Percentiles rank a stretch among this genome's conserved stretches.
These are phyloP conservation scores for Lentinula novae-zelandiae DNA, from an alignment of 1,284 basidiomycete genomes.

Conservation along the genomic window DNA sequence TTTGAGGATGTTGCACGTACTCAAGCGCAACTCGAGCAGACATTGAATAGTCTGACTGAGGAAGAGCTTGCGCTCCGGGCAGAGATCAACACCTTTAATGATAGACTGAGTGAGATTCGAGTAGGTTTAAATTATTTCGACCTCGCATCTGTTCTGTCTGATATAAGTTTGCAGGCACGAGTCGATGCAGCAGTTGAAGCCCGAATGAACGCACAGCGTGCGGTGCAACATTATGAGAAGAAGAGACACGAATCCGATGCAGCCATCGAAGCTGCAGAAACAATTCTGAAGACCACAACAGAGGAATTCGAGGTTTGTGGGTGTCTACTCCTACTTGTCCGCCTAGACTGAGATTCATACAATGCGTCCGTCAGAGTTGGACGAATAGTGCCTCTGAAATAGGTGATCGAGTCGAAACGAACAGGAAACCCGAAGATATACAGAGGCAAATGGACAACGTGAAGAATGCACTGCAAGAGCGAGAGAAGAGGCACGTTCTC, in stretches of 20 bases:
- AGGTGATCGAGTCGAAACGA: conserved; percentile 57
- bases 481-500: conserved; percentile 58
- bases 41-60: conserved; percentile 35
- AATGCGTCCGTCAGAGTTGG: conserved; percentile 48
- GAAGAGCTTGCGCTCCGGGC: conserved; percentile 43
- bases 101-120: conserved; percentile 30
- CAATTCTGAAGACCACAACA: conserved; percentile 44
- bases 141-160: neutral
- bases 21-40: conserved; percentile 39
- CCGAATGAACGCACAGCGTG: conserved; percentile 45
- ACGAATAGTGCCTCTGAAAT: conserved; percentile 59
- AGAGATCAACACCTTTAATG: conserved; percentile 46
- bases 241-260: conserved; percentile 45
- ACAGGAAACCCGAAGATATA: conserved; percentile 53
- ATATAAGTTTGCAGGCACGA: conserved; percentile 27
- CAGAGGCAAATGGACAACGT: conserved; percentile 61
- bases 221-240: conserved; percentile 39
- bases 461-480: conserved; percentile 62
- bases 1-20: conserved; percentile 40
- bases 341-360: neutral
- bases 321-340: conserved; percentile 4
- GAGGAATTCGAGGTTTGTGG: conserved; percentile 52
- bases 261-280: conserved; percentile 40
- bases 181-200: conserved; percentile 41
- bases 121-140: conserved; percentile 30